Evolutionary conservation across 306 rosid species (phyloP).

Genomic region (Vigna reflexopilosa): DNA sequence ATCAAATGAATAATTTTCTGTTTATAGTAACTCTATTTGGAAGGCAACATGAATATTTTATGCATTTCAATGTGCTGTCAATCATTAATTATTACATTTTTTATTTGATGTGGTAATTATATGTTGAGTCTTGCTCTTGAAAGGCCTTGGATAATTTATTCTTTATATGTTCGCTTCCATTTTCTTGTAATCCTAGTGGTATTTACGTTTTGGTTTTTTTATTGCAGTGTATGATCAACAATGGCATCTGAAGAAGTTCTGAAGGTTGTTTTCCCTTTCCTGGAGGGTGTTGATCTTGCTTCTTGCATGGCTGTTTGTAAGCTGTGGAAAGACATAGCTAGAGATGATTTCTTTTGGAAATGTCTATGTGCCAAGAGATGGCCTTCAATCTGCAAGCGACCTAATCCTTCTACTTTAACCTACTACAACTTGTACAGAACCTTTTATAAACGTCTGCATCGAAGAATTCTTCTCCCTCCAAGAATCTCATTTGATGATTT

Average conservation of each 20-base stretch:
- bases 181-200: slow-evolving; percentile 19
- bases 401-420: slow-evolving; percentile 63
- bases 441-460: slow-evolving; percentile 65
- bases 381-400: slow-evolving; percentile 91
- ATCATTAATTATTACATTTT: slow-evolving; percentile 1
- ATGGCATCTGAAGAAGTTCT: slow-evolving; percentile 78
- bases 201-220: slow-evolving; percentile 20
- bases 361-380: slow-evolving; percentile 85
- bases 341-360: slow-evolving; percentile 94
- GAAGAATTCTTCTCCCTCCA: slow-evolving; percentile 77
- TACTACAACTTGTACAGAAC: slow-evolving; percentile 72
- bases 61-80: slow-evolving; percentile 14
- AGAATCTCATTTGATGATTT: slow-evolving; percentile 82
- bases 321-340: slow-evolving; percentile 85
- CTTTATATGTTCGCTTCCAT: slow-evolving; percentile 29
- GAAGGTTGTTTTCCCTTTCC: slow-evolving; percentile 87
- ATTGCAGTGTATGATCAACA: slow-evolving; percentile 35
- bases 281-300: slow-evolving; percentile 89
- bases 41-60: neutral
- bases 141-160: slow-evolving; percentile 20
- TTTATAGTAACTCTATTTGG: neutral
- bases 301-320: slow-evolving; percentile 81
- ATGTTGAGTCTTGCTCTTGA: slow-evolving; percentile 15
- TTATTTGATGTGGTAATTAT: slow-evolving; percentile 9
- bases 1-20: neutral